phyloP scores from a whole-genome alignment of 495 filamentous ascomycete species.

The Neurospora sp. region DNA sequence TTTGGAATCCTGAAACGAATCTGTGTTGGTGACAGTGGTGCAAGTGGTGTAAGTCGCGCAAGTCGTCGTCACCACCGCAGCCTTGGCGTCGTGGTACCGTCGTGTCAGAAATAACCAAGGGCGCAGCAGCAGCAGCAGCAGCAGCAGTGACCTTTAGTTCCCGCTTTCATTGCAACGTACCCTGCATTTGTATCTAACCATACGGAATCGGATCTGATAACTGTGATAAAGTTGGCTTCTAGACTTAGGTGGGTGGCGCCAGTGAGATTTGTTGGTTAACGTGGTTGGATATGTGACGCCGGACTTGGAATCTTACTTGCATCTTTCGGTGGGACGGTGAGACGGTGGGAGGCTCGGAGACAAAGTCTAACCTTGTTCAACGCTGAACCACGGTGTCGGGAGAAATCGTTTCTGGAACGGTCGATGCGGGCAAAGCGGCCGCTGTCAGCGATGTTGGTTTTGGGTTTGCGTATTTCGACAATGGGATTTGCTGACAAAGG shows the following conservation, averaged over 20 bases:
- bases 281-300: not conserved
- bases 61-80: not conserved
- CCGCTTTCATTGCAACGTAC: not conserved
- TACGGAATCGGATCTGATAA: not conserved
- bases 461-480: not conserved
- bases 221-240: not conserved
- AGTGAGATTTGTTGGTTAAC: not conserved
- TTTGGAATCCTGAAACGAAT: not conserved
- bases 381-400: not conserved
- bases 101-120: not conserved
- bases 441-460: not conserved
- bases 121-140: not conserved
- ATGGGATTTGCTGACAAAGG: not conserved
- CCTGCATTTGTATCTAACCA: not conserved
- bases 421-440: not conserved
- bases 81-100: not conserved
- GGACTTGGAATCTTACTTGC: not conserved
- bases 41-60: too few species aligned
- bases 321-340: not conserved
- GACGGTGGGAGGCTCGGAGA: not conserved
- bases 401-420: not conserved
- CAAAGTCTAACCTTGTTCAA: not conserved
- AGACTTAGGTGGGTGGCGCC: not conserved
- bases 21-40: not conserved
- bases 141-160: not conserved